A percentile compares a stretch with the other conserved stretches of the same genome.
Evolutionary conservation across 202 grass and related monocot species (phyloP).

Genomic region (Schoenoplectus tabernaemontani): DNA sequence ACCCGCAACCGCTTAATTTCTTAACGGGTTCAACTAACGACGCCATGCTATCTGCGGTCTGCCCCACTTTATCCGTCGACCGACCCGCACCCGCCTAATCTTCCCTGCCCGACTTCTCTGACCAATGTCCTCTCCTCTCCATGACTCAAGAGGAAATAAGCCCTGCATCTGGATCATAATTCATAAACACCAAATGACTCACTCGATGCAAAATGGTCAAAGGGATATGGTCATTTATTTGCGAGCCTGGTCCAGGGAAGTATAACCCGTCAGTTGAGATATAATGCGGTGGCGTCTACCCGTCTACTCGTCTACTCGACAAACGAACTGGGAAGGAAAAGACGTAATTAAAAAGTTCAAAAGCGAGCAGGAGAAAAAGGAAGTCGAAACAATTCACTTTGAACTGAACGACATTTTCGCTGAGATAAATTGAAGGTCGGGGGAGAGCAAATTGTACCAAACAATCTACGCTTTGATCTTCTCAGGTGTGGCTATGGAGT

Average conservation of each 20-base stretch:
- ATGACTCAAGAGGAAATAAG: neutral
- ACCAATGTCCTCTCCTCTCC: neutral
- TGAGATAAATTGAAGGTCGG: neutral
- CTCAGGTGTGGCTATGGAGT: neutral
- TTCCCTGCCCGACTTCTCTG: neutral
- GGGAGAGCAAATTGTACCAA: neutral
- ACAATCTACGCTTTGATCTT: neutral
- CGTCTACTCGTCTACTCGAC: neutral
- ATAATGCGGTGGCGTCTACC: constrained; percentile 1
- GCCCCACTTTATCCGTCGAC: neutral
- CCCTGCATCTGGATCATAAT: neutral
- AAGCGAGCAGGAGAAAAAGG: constrained; percentile 1
- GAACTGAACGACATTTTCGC: neutral
- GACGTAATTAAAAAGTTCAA: constrained; percentile 8
- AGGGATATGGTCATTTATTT: neutral
- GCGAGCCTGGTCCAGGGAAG: neutral
- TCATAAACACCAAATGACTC: neutral
- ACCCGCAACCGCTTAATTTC: neutral
- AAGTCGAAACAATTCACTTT: neutral
- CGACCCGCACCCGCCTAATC: neutral
- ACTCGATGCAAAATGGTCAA: neutral
- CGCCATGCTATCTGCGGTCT: neutral
- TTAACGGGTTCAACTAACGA: constrained; percentile 1
- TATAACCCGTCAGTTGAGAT: neutral
- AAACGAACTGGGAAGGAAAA: constrained; percentile 7